Conservation (phyloP, 129 eudicot species). For the Dittrichia graveolens region DNA sequence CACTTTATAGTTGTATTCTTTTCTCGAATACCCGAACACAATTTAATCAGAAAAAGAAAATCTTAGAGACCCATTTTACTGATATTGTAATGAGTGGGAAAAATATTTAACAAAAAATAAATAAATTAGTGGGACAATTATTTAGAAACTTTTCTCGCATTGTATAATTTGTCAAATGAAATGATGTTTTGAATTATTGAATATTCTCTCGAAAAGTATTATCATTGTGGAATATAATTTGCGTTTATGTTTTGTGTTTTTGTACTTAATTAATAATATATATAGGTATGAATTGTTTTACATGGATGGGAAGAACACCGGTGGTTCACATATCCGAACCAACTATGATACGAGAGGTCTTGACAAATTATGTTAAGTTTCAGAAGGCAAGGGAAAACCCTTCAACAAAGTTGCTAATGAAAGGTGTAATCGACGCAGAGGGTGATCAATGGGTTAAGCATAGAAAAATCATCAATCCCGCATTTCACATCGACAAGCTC, state of each 20-base stretch:
- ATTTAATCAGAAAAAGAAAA: too few relatives aligned
- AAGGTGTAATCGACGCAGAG: conserved; percentile 27
- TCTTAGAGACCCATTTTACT: too few relatives aligned
- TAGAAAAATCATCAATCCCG: conserved; percentile 49
- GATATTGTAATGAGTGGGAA: too few relatives aligned
- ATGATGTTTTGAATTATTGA: not conserved
- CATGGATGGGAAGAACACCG: conserved; percentile 53
- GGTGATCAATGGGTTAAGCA: conserved; percentile 50
- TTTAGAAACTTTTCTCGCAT: not conserved
- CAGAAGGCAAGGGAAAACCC: conserved; percentile 45
- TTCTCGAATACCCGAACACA: too few relatives aligned
- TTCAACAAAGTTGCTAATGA: conserved; percentile 16
- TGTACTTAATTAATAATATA: not conserved
- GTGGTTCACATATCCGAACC: conserved; percentile 40
- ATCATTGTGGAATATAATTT: not conserved
- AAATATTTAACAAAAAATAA: too few relatives aligned
- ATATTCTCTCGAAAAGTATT: not conserved
- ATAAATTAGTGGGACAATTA: not conserved
- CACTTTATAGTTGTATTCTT: too few relatives aligned
- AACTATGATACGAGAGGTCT: conserved; percentile 32
- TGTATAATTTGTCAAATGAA: not conserved
- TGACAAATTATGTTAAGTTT: conserved; percentile 25
- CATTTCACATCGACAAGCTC: conserved; percentile 47
- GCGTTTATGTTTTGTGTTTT: not conserved
- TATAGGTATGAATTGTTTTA: conserved; percentile 35